These are phyloP conservation scores for Pseudoturritis turrita DNA, from an alignment of 345 rosid species.

Conservation along the genomic window DNA sequence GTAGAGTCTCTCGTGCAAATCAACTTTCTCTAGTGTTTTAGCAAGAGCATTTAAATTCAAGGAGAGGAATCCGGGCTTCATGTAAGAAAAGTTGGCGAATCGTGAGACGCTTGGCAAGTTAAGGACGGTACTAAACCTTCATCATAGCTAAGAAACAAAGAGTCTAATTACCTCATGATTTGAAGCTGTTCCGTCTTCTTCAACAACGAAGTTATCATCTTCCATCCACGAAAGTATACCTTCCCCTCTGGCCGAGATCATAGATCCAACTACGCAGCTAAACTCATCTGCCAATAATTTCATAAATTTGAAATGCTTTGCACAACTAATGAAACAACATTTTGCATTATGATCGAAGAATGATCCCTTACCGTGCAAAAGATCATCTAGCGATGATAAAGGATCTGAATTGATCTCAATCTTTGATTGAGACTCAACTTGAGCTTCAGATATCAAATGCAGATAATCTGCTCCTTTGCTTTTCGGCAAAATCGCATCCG, in stretches of 20 bases:
- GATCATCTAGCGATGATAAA: conserved; percentile 46
- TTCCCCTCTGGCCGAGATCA: conserved; percentile 76
- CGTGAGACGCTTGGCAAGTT: not conserved
- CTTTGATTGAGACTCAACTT: conserved; percentile 44
- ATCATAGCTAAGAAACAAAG: not conserved
- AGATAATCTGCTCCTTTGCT: conserved; percentile 82
- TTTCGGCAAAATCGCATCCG: conserved; percentile 49
- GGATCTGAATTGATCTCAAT: conserved; percentile 34
- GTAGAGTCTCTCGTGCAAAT: conserved; percentile 60
- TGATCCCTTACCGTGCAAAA: conserved; percentile 46
- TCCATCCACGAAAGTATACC: conserved; percentile 61
- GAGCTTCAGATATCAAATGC: conserved; percentile 67
- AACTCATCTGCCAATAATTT: conserved; percentile 48
- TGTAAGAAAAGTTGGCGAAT: not conserved
- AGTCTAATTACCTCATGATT: conserved; percentile 48
- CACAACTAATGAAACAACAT: not conserved
- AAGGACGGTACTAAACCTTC: not conserved
- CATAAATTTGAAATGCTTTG: not conserved
- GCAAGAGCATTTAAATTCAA: conserved; percentile 64
- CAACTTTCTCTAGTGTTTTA: conserved; percentile 56
- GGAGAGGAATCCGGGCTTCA: conserved; percentile 62
- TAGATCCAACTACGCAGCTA: conserved; percentile 40
- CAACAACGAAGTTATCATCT: conserved; percentile 58
- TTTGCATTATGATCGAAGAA: not conserved
- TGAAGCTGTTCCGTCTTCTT: conserved; percentile 47